phyloP scores from a whole-genome alignment of 176 grass and related monocot species.

The Musa acuminata region DNA sequence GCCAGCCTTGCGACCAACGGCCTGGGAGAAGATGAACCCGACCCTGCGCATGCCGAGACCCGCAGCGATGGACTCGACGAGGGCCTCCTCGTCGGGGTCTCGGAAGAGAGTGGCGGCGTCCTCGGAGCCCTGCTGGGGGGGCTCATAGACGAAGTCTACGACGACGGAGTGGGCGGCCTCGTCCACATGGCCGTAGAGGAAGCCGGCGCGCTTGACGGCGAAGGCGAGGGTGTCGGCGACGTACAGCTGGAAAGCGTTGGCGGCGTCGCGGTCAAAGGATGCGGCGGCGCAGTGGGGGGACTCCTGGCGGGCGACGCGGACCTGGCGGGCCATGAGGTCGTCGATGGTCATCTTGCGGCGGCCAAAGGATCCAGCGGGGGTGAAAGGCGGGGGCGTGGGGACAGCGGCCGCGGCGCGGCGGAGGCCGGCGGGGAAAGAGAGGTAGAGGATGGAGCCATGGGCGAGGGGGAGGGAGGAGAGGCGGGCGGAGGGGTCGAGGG shows the following conservation, averaged over 20 bases:
- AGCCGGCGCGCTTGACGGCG: constrained; percentile 66
- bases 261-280: constrained; percentile 67
- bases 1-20: constrained; percentile 65
- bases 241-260: constrained; percentile 85
- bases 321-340: constrained; percentile 86
- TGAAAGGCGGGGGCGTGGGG: constrained; percentile 36
- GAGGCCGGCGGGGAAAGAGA: constrained; percentile 31
- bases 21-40: constrained; percentile 82
- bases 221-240: constrained; percentile 70
- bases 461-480: constrained; percentile 48
- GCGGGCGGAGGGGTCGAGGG: constrained; percentile 9
- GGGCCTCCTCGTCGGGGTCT: constrained; percentile 54
- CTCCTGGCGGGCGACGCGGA: constrained; percentile 92
- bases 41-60: constrained; percentile 76
- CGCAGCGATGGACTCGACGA: constrained; percentile 58
- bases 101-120: constrained; percentile 50
- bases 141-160: constrained; percentile 94
- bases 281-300: constrained; percentile 53
- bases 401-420: constrained; percentile 14
- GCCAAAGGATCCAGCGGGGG: constrained; percentile 39
- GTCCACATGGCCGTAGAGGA: constrained; percentile 68
- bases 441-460: constrained; percentile 66
- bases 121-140: constrained; percentile 60
- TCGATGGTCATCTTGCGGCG: constrained; percentile 85
- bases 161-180: constrained; percentile 36